Evolutionary conservation across 2,329 filamentous ascomycete genomes (phyloP).

Genomic region (Fusarium decemcellulare): DNA sequence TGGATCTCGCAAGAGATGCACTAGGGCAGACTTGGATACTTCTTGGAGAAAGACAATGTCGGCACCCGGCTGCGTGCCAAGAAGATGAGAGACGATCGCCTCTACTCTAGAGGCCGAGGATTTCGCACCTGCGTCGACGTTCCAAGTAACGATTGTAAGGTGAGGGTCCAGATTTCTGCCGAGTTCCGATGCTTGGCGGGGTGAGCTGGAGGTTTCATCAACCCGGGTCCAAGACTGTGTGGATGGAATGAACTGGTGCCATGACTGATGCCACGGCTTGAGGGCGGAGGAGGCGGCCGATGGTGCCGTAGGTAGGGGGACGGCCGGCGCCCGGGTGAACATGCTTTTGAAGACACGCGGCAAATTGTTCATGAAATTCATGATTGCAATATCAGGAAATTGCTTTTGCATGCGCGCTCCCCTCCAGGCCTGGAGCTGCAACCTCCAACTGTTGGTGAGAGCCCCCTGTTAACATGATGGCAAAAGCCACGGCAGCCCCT

Average conservation of each 20-base stretch:
- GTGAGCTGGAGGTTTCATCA: slow-evolving; percentile 15
- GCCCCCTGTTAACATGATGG: slow-evolving; percentile 27
- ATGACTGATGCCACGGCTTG: slow-evolving; percentile 3
- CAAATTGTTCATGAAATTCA: slow-evolving; percentile 10
- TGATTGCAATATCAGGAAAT: slow-evolving; percentile 17
- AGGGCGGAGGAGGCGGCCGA: not conserved
- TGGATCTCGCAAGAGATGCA: slow-evolving; percentile 40
- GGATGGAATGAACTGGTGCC: slow-evolving; percentile 21
- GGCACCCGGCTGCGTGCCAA: slow-evolving; percentile 3
- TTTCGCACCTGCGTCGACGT: slow-evolving; percentile 46
- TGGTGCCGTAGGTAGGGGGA: not conserved
- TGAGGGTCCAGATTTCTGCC: slow-evolving; percentile 31
- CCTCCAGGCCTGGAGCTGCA: slow-evolving; percentile 7
- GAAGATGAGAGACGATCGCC: slow-evolving; percentile 48
- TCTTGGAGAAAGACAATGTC: slow-evolving; percentile 26
- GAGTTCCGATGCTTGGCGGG: slow-evolving; percentile 35
- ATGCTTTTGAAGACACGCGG: not conserved
- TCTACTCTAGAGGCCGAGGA: slow-evolving; percentile 36
- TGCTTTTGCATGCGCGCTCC: slow-evolving; percentile 8
- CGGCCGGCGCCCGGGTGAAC: not conserved
- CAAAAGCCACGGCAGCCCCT: slow-evolving; percentile 28
- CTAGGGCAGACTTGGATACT: slow-evolving; percentile 40
- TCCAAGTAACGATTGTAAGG: slow-evolving; percentile 50
- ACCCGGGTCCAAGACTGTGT: slow-evolving; percentile 14
- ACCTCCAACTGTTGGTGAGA: slow-evolving; percentile 4